Conservation (phyloP, 2,329 filamentous ascomycete genomes). For the Hortaea sp. region DNA sequence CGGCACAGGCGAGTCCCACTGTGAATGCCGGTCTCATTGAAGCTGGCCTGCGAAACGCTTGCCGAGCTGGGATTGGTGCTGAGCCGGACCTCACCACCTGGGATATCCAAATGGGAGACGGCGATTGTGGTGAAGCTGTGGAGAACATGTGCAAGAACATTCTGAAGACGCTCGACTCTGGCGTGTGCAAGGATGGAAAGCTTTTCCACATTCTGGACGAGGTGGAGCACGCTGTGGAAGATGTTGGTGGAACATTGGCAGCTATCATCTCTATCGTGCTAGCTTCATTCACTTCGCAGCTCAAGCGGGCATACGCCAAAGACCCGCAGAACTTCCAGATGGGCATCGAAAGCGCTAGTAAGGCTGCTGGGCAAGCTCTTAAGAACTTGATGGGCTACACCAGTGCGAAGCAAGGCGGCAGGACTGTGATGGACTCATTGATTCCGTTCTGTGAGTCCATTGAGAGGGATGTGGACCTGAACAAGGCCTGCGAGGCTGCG, state of each 20-base stretch:
- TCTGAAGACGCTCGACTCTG: slow-evolving; percentile 21
- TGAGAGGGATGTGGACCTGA: slow-evolving; percentile 14
- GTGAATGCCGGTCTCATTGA: slow-evolving; percentile 24
- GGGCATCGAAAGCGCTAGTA: slow-evolving; percentile 14
- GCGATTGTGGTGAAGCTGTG: slow-evolving; percentile 53
- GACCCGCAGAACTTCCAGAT: slow-evolving; percentile 13
- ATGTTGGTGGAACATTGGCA: slow-evolving; percentile 28
- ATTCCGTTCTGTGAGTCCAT: slow-evolving; percentile 29
- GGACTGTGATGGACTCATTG: slow-evolving; percentile 30
- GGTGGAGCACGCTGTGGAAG: slow-evolving; percentile 25
- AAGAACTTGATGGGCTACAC: slow-evolving; percentile 33
- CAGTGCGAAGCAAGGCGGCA: slow-evolving; percentile 23
- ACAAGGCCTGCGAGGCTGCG: slow-evolving; percentile 22
- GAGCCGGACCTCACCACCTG: slow-evolving; percentile 54
- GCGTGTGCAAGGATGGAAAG: slow-evolving; percentile 17
- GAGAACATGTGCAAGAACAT: slow-evolving; percentile 27
- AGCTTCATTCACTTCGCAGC: slow-evolving; percentile 29
- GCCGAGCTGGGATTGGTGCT: slow-evolving; percentile 42
- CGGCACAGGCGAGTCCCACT: slow-evolving; percentile 14
- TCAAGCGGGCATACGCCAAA: slow-evolving; percentile 24
- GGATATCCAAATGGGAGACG: slow-evolving; percentile 55
- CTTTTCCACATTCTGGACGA: slow-evolving; percentile 27
- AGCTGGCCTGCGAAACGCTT: slow-evolving; percentile 31
- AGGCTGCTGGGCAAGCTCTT: slow-evolving; percentile 28
- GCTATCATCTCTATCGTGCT: slow-evolving; percentile 28